Evolutionary conservation across 2,329 filamentous ascomycete species (phyloP), one percentile per base, ranked within the genome.

Genomic region (Colletotrichum sp.): DNA sequence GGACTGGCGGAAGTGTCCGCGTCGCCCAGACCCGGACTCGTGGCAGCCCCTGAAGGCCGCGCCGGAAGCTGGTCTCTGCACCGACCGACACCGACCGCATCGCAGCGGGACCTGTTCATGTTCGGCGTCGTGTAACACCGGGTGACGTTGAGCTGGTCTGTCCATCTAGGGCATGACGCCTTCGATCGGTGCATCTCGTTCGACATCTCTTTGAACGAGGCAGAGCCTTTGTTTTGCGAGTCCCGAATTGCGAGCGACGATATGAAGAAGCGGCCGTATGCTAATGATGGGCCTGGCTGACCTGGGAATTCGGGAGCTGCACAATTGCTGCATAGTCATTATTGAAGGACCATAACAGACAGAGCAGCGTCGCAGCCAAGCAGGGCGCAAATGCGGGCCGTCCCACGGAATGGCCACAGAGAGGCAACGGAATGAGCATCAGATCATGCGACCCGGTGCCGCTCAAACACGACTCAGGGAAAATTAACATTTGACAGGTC

Each of bases 191-290:
- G 57, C 15, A 30, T 52, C n/a, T 30, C 32, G 64, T 64, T 65
- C 66, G 64, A 57, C 49, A 26, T 55, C 30, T 49, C 62, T 67
- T 72, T 64, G 39, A 73, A 8, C 30, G 49, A 39, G 28, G 34
- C 28, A 28, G 15, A 52, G 39, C 16, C 70, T 73, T 73, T 76
- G 73, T 73, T 73, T 70, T 73, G 30, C 39, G 10, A 55, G 55
- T 34, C n/a, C 34, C 44, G 13, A 44, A 36, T 64, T n/a, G 26
- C 44, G 44, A 64, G 34, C 44, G 44, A 21, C 44, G 44, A 52
- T 52, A 52, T 65, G 57, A 39, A 24, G 21, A 59, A 55, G 66
- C 70, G 73, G 73, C 70, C 70, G 70, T 73, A 76, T 68, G 68
- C 34, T 59, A 55, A 28, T 18, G 24, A 44, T 39, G 36, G 52